Conservation (phyloP, 768 basidiomycete genomes). For the Gautieria morchelliformis region DNA sequence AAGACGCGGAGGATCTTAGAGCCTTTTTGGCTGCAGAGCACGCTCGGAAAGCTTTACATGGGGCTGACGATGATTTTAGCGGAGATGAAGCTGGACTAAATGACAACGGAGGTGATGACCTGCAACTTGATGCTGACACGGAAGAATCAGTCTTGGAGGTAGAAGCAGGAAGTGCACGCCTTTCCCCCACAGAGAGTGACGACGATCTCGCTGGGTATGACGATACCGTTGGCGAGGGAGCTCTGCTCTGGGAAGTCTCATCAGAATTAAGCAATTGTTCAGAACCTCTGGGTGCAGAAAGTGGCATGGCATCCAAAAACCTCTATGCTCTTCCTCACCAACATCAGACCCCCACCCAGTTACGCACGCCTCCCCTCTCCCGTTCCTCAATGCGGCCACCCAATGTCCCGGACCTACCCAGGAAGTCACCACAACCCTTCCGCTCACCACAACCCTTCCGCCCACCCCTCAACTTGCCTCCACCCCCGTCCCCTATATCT, state of each 20-base stretch:
- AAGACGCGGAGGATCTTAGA: conserved; percentile 51
- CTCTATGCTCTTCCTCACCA: too few relatives aligned
- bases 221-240: conserved; percentile 7
- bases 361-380: too few relatives aligned
- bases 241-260: conserved; percentile 2
- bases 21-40: conserved; percentile 61
- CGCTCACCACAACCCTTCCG: too few relatives aligned
- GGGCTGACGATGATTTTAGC: conserved; percentile 11
- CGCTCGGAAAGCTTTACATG: conserved; percentile 33
- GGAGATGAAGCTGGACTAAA: conserved; percentile 7
- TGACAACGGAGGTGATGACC: conserved; percentile 14
- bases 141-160: background rate
- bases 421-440: too few relatives aligned
- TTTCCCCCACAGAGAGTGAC: background rate
- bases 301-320: too few relatives aligned
- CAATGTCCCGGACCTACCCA: too few relatives aligned
- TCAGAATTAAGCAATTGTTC: too few relatives aligned
- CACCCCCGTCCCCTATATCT: too few relatives aligned
- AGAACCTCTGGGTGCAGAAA: too few relatives aligned
- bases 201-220: conserved; percentile 8
- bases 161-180: background rate
- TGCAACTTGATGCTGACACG: conserved; percentile 15
- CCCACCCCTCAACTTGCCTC: too few relatives aligned
- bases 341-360: too few relatives aligned
- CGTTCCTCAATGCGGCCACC: too few relatives aligned